Base-by-base conservation (phyloP, 805 yeast genomes). In the Saccharomycopsis javanensis region DNA sequence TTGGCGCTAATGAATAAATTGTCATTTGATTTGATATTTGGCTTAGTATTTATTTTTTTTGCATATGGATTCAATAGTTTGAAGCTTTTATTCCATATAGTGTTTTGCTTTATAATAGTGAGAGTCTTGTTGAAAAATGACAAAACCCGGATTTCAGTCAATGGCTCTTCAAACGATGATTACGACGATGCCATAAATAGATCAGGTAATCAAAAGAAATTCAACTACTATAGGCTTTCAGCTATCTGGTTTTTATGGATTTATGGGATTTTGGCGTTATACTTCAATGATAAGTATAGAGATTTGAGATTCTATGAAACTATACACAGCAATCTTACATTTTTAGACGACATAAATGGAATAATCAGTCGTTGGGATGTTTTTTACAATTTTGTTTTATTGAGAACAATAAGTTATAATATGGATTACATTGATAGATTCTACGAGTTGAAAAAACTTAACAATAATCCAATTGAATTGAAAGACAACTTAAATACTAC, bases 361-460 rank as follows among this genome's bases (percentile, higher is more conserved):
- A 77, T 91, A 13, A 83, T 94, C 60, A 76, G 82, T 16, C 78
- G 98, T 64, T 94, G 99, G 99, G 97, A 94, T 67, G 97, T 94
- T 3, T 88, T 87, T 64, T 94, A 83, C 76, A 94, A 94, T 71
- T 90, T 95, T 70, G 85, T 96, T 1, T 72, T 92, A 59, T 75
- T 94, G 55, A 78, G 97, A 65, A 81, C 90, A 78, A 71, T 94
- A 51, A 88, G 96, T 59, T 94, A 78, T 69, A 86, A 88, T 62
- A 67, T 88, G 61, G 99, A 94, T 70, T 89, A 79, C 64, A 64
- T 84, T 31, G 79, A 78, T 63, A 74, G 64, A 31, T 45, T 56
- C 27, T 56, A 59, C 31, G 60, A 58, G 23, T 54, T 60, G 35
- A 59, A 51, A n/a, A 38, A 34, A 11, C 50, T 31, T 7, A 35